A percentile compares a stretch with the other conserved stretches of the same genome.
Evolutionary conservation across 805 yeast species (phyloP).

Genomic region (Starmerella bombi): DNA sequence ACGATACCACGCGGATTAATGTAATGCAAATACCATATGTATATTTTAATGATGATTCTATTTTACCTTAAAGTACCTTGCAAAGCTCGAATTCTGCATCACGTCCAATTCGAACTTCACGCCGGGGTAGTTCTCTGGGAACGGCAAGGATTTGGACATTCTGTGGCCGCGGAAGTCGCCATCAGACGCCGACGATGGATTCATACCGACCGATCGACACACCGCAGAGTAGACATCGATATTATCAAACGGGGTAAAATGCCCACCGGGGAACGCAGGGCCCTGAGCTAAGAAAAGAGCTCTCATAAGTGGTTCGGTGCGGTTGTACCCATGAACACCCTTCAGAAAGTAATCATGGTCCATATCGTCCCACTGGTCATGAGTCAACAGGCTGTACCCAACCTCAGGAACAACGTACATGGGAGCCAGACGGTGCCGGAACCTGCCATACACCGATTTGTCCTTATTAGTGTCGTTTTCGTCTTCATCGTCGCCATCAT

Average conservation of each 20-base stretch:
- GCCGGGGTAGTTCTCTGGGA: slow-evolving; percentile 24
- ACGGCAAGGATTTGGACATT: slow-evolving; percentile 21
- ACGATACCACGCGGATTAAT: too few species aligned
- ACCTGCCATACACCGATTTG: slow-evolving; percentile 25
- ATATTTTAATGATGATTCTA: too few species aligned
- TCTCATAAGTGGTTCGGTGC: slow-evolving; percentile 65
- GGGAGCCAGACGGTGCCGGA: slow-evolving; percentile 60
- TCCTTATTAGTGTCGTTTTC: neutral
- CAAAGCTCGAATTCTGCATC: slow-evolving; percentile 25
- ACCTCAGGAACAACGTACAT: slow-evolving; percentile 73
- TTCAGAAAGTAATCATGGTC: slow-evolving; percentile 41
- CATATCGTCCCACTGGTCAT: slow-evolving; percentile 39
- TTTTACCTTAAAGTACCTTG: slow-evolving; percentile 8
- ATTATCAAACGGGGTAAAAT: slow-evolving; percentile 53
- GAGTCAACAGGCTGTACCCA: slow-evolving; percentile 64
- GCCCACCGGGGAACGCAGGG: slow-evolving; percentile 46
- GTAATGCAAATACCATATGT: too few species aligned
- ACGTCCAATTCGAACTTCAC: slow-evolving; percentile 22
- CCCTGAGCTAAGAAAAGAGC: slow-evolving; percentile 72
- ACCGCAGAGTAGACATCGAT: slow-evolving; percentile 60
- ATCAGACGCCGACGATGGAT: slow-evolving; percentile 43
- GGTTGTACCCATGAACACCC: slow-evolving; percentile 81
- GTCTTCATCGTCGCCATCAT: neutral
- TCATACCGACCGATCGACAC: slow-evolving; percentile 45
- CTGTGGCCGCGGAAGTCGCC: slow-evolving; percentile 31